Percentiles rank a stretch among this genome's conserved stretches.
Conservation (phyloP, 2,329 filamentous ascomycete species). For the Penicillium sp. region DNA sequence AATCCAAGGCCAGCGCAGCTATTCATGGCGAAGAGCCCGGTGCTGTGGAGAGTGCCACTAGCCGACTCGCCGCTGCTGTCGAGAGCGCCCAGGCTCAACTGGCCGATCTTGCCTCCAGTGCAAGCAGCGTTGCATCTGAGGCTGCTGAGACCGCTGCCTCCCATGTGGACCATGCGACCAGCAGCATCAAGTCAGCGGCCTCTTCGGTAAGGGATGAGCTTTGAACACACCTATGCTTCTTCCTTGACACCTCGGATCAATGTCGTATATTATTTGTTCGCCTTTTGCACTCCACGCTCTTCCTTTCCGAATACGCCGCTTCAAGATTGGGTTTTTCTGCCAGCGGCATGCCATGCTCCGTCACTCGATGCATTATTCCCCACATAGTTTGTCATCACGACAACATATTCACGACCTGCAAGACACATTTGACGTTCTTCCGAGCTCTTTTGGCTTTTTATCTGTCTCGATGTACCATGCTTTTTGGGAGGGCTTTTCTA, state of each 20-base stretch:
- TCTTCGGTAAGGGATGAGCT: constrained; percentile 23
- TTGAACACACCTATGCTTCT: constrained; percentile 8
- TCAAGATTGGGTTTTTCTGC: constrained; percentile 6
- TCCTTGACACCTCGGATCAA: not conserved
- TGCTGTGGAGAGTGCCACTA: constrained; percentile 33
- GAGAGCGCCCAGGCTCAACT: constrained; percentile 36
- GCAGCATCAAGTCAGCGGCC: constrained; percentile 46
- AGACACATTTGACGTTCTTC: constrained; percentile 23
- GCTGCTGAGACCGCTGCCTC: constrained; percentile 37
- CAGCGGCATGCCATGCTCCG: constrained; percentile 14
- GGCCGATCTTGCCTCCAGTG: constrained; percentile 30
- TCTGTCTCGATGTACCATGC: constrained; percentile 2
- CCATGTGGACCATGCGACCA: constrained; percentile 45
- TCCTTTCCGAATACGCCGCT: constrained; percentile 5
- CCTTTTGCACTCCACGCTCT: constrained; percentile 9
- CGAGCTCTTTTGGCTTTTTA: constrained; percentile 3
- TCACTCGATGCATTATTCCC: constrained; percentile 30
- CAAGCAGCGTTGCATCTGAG: constrained; percentile 33
- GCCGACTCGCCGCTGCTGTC: constrained; percentile 29
- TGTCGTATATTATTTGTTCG: not conserved
- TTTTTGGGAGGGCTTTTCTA: not conserved
- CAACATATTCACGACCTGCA: constrained; percentile 21
- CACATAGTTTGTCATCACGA: constrained; percentile 33
- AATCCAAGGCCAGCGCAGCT: constrained; percentile 52
- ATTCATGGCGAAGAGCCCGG: constrained; percentile 51